Evolutionary conservation across 139 green algal species (phyloP), one percentile per base, ranked within the genome.

Genomic region (Desmodesmus armatus): DNA sequence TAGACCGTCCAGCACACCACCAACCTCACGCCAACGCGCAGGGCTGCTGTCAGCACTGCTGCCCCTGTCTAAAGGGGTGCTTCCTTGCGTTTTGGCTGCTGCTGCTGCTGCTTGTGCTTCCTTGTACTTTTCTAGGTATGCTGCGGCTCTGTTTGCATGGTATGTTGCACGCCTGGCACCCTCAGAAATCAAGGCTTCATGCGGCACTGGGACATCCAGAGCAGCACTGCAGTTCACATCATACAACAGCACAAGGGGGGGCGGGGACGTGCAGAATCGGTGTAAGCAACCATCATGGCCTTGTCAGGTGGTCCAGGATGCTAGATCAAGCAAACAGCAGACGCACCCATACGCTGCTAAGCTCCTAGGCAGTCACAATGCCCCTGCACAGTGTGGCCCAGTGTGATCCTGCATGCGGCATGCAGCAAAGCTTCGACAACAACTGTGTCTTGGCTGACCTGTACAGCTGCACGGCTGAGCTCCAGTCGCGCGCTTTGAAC

Each of bases 131-230:
- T 67, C 73, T 5, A 69, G 47, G 49, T 80, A 80, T 35, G 73
- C 73, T 69, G 73, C 73, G 66, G 73, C 73, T 31, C 73, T 80
- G 73, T 80, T 80, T 7, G 73, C 67, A 49, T 80, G 73, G 47
- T 69, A 80, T 3, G 35, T 27, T 66, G 73, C 73, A 13, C 73
- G 33, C 23, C 73, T 49, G 73, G 47, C 31, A 1, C 31, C 73
- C n/a, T 80, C 73, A 23, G 33, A 15, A 13, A 80, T 17, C 47
- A 80, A 31, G 6, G 73, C 73, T 29, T 60, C n/a, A 31, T 31
- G 6, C 23, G 73, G 73, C 3, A 69, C 73, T 29, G 73, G 73
- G 3, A 80, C 73, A n/a, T 80, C 73, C 4, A 80, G 73, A 9
- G 73, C 73, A 67, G 73, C 73, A 69, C 73, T 80, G 65, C 31